Base-by-base conservation (phyloP, 495 filamentous ascomycete species). In the Talaromyces thailandensis region DNA sequence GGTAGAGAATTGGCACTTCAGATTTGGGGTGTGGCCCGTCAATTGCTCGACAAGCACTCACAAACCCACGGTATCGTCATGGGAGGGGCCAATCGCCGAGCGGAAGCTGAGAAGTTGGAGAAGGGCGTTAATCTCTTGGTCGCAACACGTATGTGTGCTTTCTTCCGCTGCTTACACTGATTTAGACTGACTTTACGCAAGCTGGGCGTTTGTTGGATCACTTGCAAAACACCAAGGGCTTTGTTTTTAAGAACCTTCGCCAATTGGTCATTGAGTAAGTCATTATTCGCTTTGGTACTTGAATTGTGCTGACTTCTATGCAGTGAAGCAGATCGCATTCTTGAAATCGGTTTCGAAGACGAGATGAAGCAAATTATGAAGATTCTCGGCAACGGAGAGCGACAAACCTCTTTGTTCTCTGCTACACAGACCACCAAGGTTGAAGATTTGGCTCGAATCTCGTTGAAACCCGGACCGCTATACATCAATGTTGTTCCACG, bases 381-480 rank as follows among this genome's bases (percentile, higher is more conserved):
- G 79, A 95, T 98, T 58, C 80, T 98, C 16, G 94, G 94, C 26
- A 86, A 85, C 63, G 88, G 93, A 37, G 88, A 93, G 62, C 81
- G 95, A 43, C 94, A 98, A 70, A 98, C 94, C 0, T 92, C 95
- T 86, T 85, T 98, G 11, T 98, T 98, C 81, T 96, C 91, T 24
- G 94, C 94, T 9, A 98, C 94, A 0, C 94, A 98, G 70, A 98
- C 95, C 2, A 98, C 95, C 56, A 98, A 98, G 73, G 95, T 98
- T 64, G 93, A 98, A 72, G 94, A 98, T 72, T 76, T 98, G 25
- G 94, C 94, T 6, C 82, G 94, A 45, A 96, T 98, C 69, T 98
- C 94, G 4, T 83, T 98, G 28, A 84, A 90, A 31, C 88, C 93
- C 1, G 93, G 95, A 4, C 94, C 94, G 0, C 80, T 98, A 7